phyloP scores from a whole-genome alignment of 805 yeast species.

The Lachancea kluyveri region DNA sequence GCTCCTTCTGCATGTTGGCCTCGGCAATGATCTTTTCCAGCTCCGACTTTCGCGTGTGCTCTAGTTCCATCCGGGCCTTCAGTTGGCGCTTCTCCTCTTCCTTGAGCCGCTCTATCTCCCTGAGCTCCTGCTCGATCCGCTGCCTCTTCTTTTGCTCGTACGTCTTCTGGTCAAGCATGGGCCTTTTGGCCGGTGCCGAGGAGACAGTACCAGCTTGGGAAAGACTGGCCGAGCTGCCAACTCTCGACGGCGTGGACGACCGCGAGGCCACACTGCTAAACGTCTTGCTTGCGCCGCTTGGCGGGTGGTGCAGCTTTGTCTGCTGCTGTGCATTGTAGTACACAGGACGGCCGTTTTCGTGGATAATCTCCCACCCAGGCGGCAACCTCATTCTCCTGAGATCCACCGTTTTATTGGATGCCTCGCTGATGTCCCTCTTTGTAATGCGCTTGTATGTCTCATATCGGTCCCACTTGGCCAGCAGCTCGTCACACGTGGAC shows the following conservation, averaged over 20 bases:
- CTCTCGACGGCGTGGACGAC: conserved; percentile 4
- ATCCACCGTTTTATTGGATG: conserved; percentile 23
- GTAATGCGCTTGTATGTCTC: conserved; percentile 86
- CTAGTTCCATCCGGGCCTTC: conserved; percentile 21
- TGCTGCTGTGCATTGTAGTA: conserved; percentile 28
- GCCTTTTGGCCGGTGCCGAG: conserved; percentile 12
- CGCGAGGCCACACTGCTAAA: conserved; percentile 6
- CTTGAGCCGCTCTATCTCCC: conserved; percentile 17
- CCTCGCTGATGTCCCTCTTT: conserved; percentile 35
- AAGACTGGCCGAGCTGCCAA: not conserved
- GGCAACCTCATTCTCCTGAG: conserved; percentile 29
- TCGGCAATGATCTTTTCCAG: conserved; percentile 36
- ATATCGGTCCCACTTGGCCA: conserved; percentile 64
- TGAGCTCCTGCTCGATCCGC: conserved; percentile 20
- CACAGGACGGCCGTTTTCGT: conserved; percentile 30
- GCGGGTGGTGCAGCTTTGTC: conserved; percentile 28
- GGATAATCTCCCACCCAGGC: conserved; percentile 31
- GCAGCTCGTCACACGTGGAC: conserved; percentile 34
- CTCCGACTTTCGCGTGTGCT: conserved; percentile 23
- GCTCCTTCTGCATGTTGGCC: conserved; percentile 29
- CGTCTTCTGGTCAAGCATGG: conserved; percentile 24
- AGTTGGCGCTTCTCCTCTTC: conserved; percentile 20
- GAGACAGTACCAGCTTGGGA: too few species aligned
- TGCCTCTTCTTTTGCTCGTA: conserved; percentile 28
- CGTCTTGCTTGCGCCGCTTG: conserved; percentile 14